Evolutionary conservation across 225 moss, liverwort and hornwort genomes (phyloP).

Genomic region (Climacium dendroides): DNA sequence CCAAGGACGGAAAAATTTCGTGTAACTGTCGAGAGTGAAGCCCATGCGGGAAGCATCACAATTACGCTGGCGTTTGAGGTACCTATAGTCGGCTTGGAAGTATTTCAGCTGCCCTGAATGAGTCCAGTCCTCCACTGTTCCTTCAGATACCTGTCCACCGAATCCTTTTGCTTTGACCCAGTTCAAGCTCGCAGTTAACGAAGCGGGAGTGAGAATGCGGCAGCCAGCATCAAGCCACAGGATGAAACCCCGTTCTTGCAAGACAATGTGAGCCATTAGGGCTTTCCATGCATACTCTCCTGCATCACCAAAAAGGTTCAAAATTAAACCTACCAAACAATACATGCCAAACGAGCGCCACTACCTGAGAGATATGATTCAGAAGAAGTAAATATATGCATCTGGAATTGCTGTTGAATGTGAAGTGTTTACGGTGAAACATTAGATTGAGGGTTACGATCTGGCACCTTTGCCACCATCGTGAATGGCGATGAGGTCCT

Average conservation of each 20-base stretch:
- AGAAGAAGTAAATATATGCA: not conserved
- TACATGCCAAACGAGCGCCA: not conserved
- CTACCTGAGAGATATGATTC: not conserved
- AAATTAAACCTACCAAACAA: not conserved
- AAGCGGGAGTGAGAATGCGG: slow-evolving; percentile 21
- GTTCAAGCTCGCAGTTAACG: slow-evolving; percentile 17
- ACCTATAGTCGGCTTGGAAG: slow-evolving; percentile 27
- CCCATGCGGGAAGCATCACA: slow-evolving; percentile 54
- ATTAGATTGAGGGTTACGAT: not conserved
- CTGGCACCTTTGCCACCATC: slow-evolving; percentile 47
- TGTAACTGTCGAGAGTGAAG: slow-evolving; percentile 35
- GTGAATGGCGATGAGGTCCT: slow-evolving; percentile 20
- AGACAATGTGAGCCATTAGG: slow-evolving; percentile 30
- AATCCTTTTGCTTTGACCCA: slow-evolving; percentile 25
- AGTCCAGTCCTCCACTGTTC: slow-evolving; percentile 18
- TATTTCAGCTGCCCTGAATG: slow-evolving; percentile 35
- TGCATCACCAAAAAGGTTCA: not conserved
- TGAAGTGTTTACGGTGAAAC: not conserved
- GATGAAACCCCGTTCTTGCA: slow-evolving; percentile 46
- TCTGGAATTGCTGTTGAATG: not conserved
- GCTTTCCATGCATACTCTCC: slow-evolving; percentile 72
- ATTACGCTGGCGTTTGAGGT: slow-evolving; percentile 25
- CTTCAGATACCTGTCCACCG: slow-evolving; percentile 14
- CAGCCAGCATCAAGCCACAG: slow-evolving; percentile 57
- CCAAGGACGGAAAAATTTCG: slow-evolving; percentile 35